Conservation (phyloP, 2,329 filamentous ascomycete genomes). For the Monosporascus ibericus region DNA sequence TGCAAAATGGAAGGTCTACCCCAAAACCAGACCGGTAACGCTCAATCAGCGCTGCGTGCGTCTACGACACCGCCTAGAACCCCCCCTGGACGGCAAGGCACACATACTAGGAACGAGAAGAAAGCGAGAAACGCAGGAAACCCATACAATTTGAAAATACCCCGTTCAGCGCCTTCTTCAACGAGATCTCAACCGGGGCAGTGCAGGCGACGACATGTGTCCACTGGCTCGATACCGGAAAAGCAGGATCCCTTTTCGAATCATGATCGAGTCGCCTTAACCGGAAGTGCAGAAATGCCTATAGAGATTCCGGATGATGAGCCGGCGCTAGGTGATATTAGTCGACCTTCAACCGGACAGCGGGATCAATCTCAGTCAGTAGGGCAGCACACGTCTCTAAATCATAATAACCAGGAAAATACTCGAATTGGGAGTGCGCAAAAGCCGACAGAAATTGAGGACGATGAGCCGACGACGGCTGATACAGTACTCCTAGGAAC, state of each 20-base stretch:
- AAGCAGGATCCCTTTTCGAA: neutral
- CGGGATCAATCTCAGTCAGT: too few relatives aligned
- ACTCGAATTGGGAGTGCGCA: too few relatives aligned
- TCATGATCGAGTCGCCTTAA: neutral
- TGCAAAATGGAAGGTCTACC: neutral
- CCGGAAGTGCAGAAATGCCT: neutral
- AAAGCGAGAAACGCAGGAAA: neutral
- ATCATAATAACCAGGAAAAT: too few relatives aligned
- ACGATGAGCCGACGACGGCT: too few relatives aligned
- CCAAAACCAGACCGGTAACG: neutral
- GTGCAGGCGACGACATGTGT: neutral
- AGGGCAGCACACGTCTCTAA: too few relatives aligned
- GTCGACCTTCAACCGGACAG: too few relatives aligned
- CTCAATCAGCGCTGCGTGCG: neutral
- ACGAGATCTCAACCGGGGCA: neutral
- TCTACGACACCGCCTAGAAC: neutral
- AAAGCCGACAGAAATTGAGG: too few relatives aligned
- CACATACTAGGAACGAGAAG: neutral
- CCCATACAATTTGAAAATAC: neutral
- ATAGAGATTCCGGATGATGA: neutral
- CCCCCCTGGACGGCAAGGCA: neutral
- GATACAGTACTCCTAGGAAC: too few relatives aligned
- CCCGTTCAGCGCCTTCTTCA: neutral
- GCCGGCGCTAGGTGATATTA: neutral
- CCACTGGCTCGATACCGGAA: neutral